Percentiles rank a stretch among this genome's conserved stretches.
Evolutionary conservation across 2,329 filamentous ascomycete genomes (phyloP).

Genomic region (Paraphaeosphaeria sporulosa): DNA sequence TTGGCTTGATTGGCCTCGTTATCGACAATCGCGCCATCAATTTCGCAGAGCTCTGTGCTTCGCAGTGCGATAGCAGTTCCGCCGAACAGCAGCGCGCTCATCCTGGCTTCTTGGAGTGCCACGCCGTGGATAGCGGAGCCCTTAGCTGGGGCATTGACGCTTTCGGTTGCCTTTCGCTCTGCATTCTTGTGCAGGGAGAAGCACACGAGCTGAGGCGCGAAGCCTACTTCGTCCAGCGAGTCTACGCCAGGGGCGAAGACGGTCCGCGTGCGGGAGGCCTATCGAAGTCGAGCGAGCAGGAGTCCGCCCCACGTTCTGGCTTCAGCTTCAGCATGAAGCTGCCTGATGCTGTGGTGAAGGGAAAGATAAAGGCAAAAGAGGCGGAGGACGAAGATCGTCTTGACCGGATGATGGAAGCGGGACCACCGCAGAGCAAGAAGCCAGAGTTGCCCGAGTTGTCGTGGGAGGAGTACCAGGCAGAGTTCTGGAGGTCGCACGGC

Average conservation of each 20-base stretch:
- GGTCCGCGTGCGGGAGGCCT: not conserved
- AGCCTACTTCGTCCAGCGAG: not conserved
- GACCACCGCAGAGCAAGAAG: no score
- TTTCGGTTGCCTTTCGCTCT: not conserved
- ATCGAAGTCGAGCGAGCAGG: not conserved
- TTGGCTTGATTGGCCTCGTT: not conserved
- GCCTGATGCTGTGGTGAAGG: not conserved
- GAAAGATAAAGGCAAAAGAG: not conserved
- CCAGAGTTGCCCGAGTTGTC: no score
- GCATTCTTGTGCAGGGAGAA: not conserved
- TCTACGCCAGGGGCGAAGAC: not conserved
- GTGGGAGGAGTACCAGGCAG: no score
- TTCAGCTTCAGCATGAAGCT: not conserved
- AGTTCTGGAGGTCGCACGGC: no score
- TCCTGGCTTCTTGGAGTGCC: not conserved
- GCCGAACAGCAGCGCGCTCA: not conserved
- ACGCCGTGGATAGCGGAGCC: not conserved
- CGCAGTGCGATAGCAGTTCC: not conserved
- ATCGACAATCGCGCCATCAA: not conserved
- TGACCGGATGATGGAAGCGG: no score
- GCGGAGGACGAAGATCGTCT: not conserved
- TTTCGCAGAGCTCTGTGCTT: not conserved
- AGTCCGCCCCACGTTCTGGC: not conserved
- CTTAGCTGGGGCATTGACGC: not conserved
- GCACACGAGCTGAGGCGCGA: not conserved